Evolutionary conservation across 495 filamentous ascomycete genomes (phyloP).

Genomic region (Zalerion maritima): DNA sequence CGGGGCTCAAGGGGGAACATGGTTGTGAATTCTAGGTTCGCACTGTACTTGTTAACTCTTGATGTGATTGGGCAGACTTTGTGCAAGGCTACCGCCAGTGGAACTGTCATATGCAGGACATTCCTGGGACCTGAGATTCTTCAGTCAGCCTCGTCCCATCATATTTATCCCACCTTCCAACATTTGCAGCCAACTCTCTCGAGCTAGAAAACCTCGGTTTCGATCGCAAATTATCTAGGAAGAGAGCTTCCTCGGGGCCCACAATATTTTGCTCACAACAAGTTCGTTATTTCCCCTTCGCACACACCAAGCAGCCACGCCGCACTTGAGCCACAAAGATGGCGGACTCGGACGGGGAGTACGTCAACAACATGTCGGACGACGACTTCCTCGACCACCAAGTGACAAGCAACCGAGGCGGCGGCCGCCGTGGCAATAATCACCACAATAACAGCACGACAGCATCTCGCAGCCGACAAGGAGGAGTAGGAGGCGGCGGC

Average conservation of each 20-base stretch:
- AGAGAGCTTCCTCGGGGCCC: not conserved
- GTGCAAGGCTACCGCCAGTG: too few relatives aligned
- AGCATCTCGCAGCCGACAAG: conserved; percentile 5
- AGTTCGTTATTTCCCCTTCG: not conserved
- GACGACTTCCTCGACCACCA: conserved; percentile 51
- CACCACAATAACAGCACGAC: conserved; percentile 5
- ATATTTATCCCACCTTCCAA: not conserved
- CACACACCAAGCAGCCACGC: conserved; percentile 3
- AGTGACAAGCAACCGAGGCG: conserved; percentile 24
- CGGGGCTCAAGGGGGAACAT: too few relatives aligned
- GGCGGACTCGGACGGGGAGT: conserved; percentile 75
- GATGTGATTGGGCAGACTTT: too few relatives aligned
- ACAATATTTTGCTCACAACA: conserved; percentile 1
- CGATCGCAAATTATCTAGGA: conserved; percentile 1
- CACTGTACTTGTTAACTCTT: too few relatives aligned
- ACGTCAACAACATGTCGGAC: conserved; percentile 57
- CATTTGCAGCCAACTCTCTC: too few relatives aligned
- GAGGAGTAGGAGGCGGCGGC: conserved; percentile 7
- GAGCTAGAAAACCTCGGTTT: too few relatives aligned
- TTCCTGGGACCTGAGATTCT: too few relatives aligned
- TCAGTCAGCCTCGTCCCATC: too few relatives aligned
- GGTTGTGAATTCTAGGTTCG: too few relatives aligned
- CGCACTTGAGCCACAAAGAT: too few relatives aligned
- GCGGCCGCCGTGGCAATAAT: conserved; percentile 6
- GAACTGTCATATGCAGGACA: too few relatives aligned